phyloP scores from a whole-genome alignment of 2,329 filamentous ascomycete genomes.

The Nakataea oryzae region DNA sequence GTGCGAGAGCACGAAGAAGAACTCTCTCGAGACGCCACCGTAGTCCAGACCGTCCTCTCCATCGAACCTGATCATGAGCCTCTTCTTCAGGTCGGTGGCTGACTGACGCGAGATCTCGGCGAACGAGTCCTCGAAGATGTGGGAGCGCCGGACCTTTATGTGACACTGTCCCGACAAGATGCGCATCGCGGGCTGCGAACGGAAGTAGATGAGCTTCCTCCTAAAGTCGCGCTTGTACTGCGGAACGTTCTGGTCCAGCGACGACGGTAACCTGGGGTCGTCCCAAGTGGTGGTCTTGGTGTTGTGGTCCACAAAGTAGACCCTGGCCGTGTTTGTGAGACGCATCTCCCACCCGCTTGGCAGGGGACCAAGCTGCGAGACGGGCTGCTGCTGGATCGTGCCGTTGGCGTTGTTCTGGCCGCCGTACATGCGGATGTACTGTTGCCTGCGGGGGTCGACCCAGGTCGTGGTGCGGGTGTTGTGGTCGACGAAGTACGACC shows the following conservation, averaged over 20 bases:
- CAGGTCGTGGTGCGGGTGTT: conserved; percentile 97
- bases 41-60: conserved; percentile 97
- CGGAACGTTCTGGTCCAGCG: conserved; percentile 93
- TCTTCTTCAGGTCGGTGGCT: conserved; percentile 92
- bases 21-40: conserved; percentile 93
- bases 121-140: conserved; percentile 98
- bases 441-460: conserved; percentile 93
- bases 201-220: conserved; percentile 97
- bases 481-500: conserved; percentile 96
- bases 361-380: conserved; percentile 88
- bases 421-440: conserved; percentile 95
- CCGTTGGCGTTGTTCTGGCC: conserved; percentile 79
- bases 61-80: conserved; percentile 99
- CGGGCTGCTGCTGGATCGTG: conserved; percentile 91
- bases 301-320: conserved; percentile 99
- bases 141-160: conserved; percentile 90
- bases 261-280: conserved; percentile 88
- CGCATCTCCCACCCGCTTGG: conserved; percentile 99
- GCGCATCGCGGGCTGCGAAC: conserved; percentile 89
- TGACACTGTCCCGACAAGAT: conserved; percentile 96
- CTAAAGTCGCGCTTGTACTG: conserved; percentile 99
- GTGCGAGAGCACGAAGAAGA: conserved; percentile 97
- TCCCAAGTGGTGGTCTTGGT: conserved; percentile 99
- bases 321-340: conserved; percentile 90
- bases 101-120: conserved; percentile 97